Evolutionary conservation across 495 filamentous ascomycete species (phyloP).

Genomic region (Xylaria longipes): DNA sequence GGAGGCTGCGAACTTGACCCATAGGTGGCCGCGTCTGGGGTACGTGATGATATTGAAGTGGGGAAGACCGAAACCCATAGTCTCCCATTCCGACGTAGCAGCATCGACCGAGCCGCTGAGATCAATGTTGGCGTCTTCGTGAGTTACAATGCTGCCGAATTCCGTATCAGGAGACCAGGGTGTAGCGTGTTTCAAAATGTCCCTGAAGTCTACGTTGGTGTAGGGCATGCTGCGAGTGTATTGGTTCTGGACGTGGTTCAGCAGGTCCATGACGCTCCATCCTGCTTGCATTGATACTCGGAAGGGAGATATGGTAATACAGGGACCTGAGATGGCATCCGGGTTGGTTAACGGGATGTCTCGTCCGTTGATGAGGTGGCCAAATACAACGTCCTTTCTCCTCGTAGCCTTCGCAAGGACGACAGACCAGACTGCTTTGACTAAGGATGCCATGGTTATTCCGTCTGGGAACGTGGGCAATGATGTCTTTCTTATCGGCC

Average conservation of each 20-base stretch:
- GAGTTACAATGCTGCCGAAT: constrained; percentile 6
- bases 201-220: constrained; percentile 5
- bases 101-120: constrained; percentile 2
- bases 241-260: constrained; percentile 17
- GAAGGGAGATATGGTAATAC: constrained; percentile 16
- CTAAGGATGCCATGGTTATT: constrained; percentile 58
- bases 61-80: not conserved
- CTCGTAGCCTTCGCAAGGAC: not conserved
- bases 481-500: not conserved
- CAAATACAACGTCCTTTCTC: constrained; percentile 59
- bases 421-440: constrained; percentile 64
- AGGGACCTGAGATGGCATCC: constrained; percentile 12
- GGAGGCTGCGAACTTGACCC: not conserved
- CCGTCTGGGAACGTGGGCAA: constrained; percentile 7
- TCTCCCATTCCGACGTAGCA: not conserved
- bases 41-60: constrained; percentile 9
- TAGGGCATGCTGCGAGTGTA: constrained; percentile 16
- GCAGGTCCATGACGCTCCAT: not conserved
- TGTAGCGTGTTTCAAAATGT: not conserved
- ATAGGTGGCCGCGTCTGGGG: not conserved
- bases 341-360: not conserved
- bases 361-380: constrained; percentile 57
- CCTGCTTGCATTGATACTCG: not conserved
- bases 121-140: not conserved
- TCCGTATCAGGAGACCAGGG: constrained; percentile 8